These are phyloP conservation scores for Sambucus nigra DNA, from an alignment of 129 eudicot genomes.

Conservation along the genomic window DNA sequence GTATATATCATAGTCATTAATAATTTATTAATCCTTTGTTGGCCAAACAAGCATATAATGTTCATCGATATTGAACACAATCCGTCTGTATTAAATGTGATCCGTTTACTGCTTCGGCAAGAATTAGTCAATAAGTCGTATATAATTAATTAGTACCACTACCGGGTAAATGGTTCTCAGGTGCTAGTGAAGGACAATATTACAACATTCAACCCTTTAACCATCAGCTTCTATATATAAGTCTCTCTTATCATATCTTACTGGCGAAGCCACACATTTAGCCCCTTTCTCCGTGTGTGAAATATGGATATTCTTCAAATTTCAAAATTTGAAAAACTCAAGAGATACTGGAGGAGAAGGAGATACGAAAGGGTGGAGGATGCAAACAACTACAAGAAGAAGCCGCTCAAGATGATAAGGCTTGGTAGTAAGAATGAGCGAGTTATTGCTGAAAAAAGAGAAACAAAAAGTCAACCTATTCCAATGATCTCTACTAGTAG, in stretches of 20 bases:
- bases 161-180: too few species aligned
- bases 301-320: constrained; percentile 5
- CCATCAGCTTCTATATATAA: neutral
- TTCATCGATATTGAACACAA: too few species aligned
- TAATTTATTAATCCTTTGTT: too few species aligned
- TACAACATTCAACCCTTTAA: too few species aligned
- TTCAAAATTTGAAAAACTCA: constrained; percentile 8
- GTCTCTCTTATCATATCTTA: neutral
- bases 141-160: too few species aligned
- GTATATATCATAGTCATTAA: too few species aligned
- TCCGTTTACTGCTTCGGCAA: too few species aligned
- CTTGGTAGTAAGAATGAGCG: constrained; percentile 6
- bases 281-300: neutral
- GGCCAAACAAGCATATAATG: too few species aligned
- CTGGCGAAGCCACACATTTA: neutral
- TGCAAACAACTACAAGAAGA: constrained; percentile 6
- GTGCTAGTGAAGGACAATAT: too few species aligned
- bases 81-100: too few species aligned
- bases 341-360: constrained; percentile 22
- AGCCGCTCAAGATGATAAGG: constrained; percentile 6
- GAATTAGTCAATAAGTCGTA: too few species aligned
- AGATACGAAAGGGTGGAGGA: constrained; percentile 12
- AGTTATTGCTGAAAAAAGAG: neutral
- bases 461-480: neutral
- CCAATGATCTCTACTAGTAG: neutral